A percentile compares a stretch with the other conserved stretches of the same genome.
Conservation (phyloP, 495 filamentous ascomycete genomes). For the Parathielavia hyrcaniae region DNA sequence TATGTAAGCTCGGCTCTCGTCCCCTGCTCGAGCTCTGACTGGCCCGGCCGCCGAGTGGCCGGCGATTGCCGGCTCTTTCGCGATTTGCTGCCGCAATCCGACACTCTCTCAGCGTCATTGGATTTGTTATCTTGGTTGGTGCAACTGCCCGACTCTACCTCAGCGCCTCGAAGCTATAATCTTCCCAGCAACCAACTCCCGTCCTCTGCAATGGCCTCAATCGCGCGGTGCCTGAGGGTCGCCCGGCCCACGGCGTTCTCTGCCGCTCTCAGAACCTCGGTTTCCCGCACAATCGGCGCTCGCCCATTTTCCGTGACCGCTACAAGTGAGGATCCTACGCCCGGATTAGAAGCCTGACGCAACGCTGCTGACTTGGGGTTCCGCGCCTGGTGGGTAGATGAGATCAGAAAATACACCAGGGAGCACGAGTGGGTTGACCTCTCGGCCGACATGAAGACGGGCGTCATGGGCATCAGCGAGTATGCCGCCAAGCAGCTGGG, state of each 20-base stretch:
- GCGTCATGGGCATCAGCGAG: constrained; percentile 73
- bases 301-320: constrained; percentile 42
- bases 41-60: constrained; percentile 10
- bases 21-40: constrained; percentile 5
- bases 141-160: not conserved
- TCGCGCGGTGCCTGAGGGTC: constrained; percentile 42
- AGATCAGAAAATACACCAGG: constrained; percentile 83
- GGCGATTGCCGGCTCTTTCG: constrained; percentile 17
- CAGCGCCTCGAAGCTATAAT: constrained; percentile 3
- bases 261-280: constrained; percentile 33
- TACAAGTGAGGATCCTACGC: constrained; percentile 37
- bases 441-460: constrained; percentile 62
- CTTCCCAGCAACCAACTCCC: constrained; percentile 3
- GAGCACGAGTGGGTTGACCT: constrained; percentile 98
- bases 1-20: constrained; percentile 21
- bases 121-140: constrained; percentile 13
- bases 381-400: constrained; percentile 30
- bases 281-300: constrained; percentile 26
- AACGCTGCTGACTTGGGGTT: constrained; percentile 3
- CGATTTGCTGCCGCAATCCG: constrained; percentile 3
- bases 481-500: constrained; percentile 89
- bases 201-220: constrained; percentile 41
- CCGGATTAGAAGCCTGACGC: not conserved
- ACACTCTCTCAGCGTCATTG: constrained; percentile 18
- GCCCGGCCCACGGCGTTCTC: constrained; percentile 39